Evolutionary conservation across 1,284 basidiomycete genomes (phyloP), one percentile per base, ranked within the genome.

Genomic region (Xerocomus minutiporus): DNA sequence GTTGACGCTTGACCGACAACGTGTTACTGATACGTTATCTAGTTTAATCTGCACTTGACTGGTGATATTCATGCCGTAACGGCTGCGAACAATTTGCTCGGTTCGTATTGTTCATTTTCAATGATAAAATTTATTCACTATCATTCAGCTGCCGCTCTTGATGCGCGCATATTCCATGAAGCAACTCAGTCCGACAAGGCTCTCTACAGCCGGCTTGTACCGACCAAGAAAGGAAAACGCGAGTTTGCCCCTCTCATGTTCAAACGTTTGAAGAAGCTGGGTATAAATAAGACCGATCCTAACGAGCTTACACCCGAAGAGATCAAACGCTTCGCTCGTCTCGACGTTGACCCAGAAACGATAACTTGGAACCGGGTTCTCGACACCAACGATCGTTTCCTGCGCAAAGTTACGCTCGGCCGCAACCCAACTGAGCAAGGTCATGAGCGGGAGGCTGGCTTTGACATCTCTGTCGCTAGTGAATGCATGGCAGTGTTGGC

Each of bases 401-500:
- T 99, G 61, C 91, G 96, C 55, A 93, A 92, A 73, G 89, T 99
- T 67, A 94, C 92, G 40, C 81, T 97, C 52, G 97, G 97, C 31
- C 90, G 93, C 62, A 89, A 88, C 49, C 67, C 88, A 12, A 96
- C 95, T 4, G 96, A 99, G 72, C 81, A 93, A 71, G 96, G 95
- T 26, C 84, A 90, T 64, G 86, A 88, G 56, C 86, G 96, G 54
- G 84, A 88, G 59, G 88, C 95, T 39, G 93, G 92, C 29, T 99
- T 96, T 68, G 97, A 99, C 72, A 99, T 99, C 61, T 83, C 95
- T 46, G 96, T 99, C 45, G 96, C 95, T 13, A 95, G 92, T 67
- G 96, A 99, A 75, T 92, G 90, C 66, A 99, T 99, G 96, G 96
- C 96, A 29, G 97, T 99, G 29, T 80, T 99, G 43, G 97, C 96